These are phyloP conservation scores for Talaromyces sp. DNA, from an alignment of 2,329 filamentous ascomycete species.

Conservation along the genomic window DNA sequence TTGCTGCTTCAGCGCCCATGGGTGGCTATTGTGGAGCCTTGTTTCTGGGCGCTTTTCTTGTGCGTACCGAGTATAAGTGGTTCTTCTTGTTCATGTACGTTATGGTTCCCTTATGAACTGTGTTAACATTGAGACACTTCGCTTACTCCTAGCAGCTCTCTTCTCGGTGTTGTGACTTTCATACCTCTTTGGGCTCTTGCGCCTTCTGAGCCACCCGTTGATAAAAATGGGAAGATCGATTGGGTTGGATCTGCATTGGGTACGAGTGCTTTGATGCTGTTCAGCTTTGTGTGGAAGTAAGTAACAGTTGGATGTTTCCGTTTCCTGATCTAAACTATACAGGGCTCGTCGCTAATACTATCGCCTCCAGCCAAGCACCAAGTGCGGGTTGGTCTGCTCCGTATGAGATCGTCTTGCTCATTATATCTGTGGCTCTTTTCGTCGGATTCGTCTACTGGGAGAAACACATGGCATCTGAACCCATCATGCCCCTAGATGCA, in stretches of 20 bases:
- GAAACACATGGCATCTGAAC: constrained; percentile 38
- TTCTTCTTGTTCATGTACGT: constrained; percentile 45
- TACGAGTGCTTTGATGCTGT: constrained; percentile 47
- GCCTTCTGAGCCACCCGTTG: constrained; percentile 34
- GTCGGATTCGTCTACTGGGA: constrained; percentile 46
- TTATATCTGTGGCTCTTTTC: constrained; percentile 42
- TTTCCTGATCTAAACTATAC: background rate
- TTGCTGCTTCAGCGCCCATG: constrained; percentile 52
- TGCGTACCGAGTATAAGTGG: constrained; percentile 44
- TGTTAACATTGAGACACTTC: background rate
- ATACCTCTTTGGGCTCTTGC: constrained; percentile 30
- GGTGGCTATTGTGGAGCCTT: constrained; percentile 50
- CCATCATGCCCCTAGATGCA: constrained; percentile 52
- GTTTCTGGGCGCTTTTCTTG: constrained; percentile 44
- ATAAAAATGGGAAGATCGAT: constrained; percentile 44
- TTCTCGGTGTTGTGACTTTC: constrained; percentile 27
- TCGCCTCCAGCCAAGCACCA: constrained; percentile 44
- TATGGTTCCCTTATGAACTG: background rate
- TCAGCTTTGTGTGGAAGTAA: constrained; percentile 58
- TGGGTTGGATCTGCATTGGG: constrained; percentile 46
- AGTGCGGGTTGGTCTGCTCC: constrained; percentile 49
- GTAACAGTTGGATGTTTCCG: constrained; percentile 9
- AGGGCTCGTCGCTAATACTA: background rate
- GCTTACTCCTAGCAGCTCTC: constrained; percentile 2
- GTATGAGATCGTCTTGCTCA: constrained; percentile 46